These are phyloP conservation scores for Candida incommunis DNA, from an alignment of 805 yeast species.

Conservation along the genomic window DNA sequence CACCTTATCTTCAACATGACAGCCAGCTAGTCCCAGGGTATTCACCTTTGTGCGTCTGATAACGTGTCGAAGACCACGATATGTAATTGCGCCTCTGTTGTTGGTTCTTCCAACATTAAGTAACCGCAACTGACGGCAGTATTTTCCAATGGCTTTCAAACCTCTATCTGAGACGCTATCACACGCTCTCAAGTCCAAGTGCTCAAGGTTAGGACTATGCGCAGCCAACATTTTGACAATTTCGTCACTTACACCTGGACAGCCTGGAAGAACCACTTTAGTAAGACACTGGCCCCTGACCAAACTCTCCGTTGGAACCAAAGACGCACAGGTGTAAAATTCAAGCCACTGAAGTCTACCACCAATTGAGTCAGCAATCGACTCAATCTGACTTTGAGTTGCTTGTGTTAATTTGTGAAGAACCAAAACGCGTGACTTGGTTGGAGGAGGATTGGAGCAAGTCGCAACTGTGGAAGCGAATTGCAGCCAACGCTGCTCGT, in stretches of 20 bases:
- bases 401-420: conserved; percentile 50
- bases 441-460: conserved; percentile 9
- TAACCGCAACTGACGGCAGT: conserved; percentile 42
- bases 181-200: conserved; percentile 74
- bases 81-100: conserved; percentile 54
- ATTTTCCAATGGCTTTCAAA: conserved; percentile 45
- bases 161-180: conserved; percentile 66
- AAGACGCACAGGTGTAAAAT: conserved; percentile 66
- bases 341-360: conserved; percentile 53
- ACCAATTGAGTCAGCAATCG: conserved; percentile 30
- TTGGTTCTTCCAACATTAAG: conserved; percentile 72
- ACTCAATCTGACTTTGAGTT: conserved; percentile 39
- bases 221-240: conserved; percentile 38
- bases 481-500: conserved; percentile 30
- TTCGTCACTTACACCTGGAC: conserved; percentile 44
- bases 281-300: conserved; percentile 29
- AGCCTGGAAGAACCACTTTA: conserved; percentile 55
- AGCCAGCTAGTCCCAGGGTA: conserved; percentile 84
- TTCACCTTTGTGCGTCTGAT: conserved; percentile 41
- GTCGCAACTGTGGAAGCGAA: conserved; percentile 21
- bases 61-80: conserved; percentile 46
- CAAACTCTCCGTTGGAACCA: conserved; percentile 40
- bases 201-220: conserved; percentile 42
- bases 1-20: conserved; percentile 59
- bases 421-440: conserved; percentile 31